phyloP scores from a whole-genome alignment of 2,329 filamentous ascomycete species.

The Pseudogymnoascus sp. region DNA sequence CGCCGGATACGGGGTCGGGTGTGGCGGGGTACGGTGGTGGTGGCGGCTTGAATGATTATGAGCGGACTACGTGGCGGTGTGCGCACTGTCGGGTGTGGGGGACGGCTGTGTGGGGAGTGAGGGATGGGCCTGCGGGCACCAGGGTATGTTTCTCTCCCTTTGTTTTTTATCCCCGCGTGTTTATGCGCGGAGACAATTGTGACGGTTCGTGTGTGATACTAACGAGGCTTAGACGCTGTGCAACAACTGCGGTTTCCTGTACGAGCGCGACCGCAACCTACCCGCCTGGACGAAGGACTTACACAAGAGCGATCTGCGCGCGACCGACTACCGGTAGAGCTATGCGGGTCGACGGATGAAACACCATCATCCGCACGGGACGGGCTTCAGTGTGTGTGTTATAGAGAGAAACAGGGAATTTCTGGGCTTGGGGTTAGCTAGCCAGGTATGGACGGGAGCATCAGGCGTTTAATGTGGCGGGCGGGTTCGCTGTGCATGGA shows the following conservation, averaged over 20 bases:
- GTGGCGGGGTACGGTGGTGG: conserved; percentile 50
- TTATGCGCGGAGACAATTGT: background rate
- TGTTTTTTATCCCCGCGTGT: conserved; percentile 16
- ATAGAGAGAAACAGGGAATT: background rate
- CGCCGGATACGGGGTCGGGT: conserved; percentile 73
- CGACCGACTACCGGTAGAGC: conserved; percentile 26
- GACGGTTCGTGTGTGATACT: conserved; percentile 18
- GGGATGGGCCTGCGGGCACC: conserved; percentile 78
- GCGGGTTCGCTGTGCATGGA: background rate
- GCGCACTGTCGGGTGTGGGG: conserved; percentile 82
- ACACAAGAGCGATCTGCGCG: conserved; percentile 37
- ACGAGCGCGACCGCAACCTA: conserved; percentile 76
- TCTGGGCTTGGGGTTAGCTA: background rate
- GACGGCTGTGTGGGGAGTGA: conserved; percentile 84
- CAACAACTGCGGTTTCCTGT: conserved; percentile 84
- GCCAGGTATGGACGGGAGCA: background rate
- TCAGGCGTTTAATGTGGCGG: background rate
- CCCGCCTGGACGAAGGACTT: conserved; percentile 68
- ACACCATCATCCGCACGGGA: background rate
- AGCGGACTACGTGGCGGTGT: conserved; percentile 80
- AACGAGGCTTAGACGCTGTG: conserved; percentile 56
- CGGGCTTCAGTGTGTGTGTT: conserved; percentile 5
- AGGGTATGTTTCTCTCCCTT: conserved; percentile 50
- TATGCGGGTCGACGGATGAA: background rate
- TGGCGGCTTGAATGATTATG: conserved; percentile 61